phyloP scores from a whole-genome alignment of 1,284 basidiomycete genomes.

The Marasmius oreades region DNA sequence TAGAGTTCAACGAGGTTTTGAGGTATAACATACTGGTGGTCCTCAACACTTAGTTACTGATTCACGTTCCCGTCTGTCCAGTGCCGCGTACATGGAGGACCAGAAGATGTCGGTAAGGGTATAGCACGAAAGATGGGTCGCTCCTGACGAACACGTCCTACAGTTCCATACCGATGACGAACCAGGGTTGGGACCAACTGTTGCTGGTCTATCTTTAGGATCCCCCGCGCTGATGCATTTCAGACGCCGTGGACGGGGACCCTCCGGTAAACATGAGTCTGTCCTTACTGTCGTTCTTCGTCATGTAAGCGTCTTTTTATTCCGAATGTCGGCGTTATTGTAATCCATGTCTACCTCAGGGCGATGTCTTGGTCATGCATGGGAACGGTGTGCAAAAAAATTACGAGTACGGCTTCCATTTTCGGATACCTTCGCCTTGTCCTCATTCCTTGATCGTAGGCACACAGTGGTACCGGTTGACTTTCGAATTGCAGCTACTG shows the following conservation, averaged over 20 bases:
- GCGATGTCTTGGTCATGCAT: conserved; percentile 74
- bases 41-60: neutral
- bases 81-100: conserved; percentile 76
- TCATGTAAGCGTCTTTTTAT: conserved; percentile 47
- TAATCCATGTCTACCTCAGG: conserved; percentile 38
- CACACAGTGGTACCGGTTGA: conserved; percentile 46
- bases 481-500: conserved; percentile 49
- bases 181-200: conserved; percentile 62
- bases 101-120: conserved; percentile 73
- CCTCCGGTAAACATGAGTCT: conserved; percentile 29
- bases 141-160: conserved; percentile 7
- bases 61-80: conserved; percentile 14
- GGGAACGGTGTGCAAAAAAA: conserved; percentile 59
- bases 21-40: conserved; percentile 31
- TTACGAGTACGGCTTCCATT: conserved; percentile 56
- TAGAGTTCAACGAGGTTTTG: conserved; percentile 70
- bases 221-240: conserved; percentile 76
- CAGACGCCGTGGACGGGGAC: conserved; percentile 39
- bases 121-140: conserved; percentile 9
- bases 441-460: conserved; percentile 23
- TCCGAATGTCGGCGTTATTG: neutral
- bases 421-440: neutral
- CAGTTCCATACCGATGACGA: conserved; percentile 79
- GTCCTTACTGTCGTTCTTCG: conserved; percentile 55
- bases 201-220: conserved; percentile 72